A percentile compares a stretch with the other conserved stretches of the same genome.
Conservation (phyloP, 768 basidiomycete genomes). For the Peribolospora kevripleyi region DNA sequence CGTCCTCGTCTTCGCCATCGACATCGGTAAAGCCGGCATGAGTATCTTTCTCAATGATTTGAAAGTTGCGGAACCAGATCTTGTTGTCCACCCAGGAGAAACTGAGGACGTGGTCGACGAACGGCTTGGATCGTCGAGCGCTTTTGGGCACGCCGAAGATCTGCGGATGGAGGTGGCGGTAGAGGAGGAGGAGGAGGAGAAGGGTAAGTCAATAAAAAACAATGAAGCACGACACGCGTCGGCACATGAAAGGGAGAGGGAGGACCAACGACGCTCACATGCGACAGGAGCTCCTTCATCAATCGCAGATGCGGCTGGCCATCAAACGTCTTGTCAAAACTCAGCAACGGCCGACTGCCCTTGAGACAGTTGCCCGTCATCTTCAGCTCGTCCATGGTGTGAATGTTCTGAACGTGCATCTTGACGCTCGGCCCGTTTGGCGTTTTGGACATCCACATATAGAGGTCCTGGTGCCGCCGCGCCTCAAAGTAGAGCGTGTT, state of each 20-base stretch:
- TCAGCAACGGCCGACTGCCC: constrained; percentile 71
- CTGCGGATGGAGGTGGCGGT: constrained; percentile 24
- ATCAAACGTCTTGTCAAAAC: constrained; percentile 78
- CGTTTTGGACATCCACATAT: constrained; percentile 86
- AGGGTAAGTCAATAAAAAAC: neutral
- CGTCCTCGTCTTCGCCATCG: neutral
- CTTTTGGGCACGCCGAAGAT: constrained; percentile 82
- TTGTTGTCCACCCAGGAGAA: constrained; percentile 88
- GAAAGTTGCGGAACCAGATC: constrained; percentile 98
- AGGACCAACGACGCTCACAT: constrained; percentile 30
- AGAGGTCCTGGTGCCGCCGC: constrained; percentile 64
- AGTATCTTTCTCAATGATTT: constrained; percentile 29
- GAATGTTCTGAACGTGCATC: constrained; percentile 91
- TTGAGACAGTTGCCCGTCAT: constrained; percentile 98
- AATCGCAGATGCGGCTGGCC: constrained; percentile 58
- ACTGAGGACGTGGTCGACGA: constrained; percentile 89
- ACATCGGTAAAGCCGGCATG: neutral
- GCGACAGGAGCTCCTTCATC: constrained; percentile 80
- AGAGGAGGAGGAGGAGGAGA: constrained; percentile 1
- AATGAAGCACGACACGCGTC: neutral
- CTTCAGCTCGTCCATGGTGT: constrained; percentile 99
- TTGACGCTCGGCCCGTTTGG: constrained; percentile 95
- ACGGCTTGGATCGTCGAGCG: constrained; percentile 81
- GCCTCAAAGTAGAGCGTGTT: constrained; percentile 95
- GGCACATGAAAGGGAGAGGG: neutral